Evolutionary conservation across 768 basidiomycete species (phyloP).

Genomic region (Trametes meyenii): DNA sequence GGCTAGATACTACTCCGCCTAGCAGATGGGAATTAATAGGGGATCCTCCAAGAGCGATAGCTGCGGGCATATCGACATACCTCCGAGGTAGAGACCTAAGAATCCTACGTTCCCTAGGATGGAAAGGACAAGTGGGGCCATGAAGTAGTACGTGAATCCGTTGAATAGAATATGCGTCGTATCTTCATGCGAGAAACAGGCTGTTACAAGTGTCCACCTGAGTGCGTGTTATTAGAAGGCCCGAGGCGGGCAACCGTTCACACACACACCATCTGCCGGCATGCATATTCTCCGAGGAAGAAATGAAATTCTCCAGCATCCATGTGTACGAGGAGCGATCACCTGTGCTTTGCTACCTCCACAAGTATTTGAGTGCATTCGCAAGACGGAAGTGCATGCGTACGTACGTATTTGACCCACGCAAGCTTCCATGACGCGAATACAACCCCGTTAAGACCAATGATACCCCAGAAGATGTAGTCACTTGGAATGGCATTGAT

Average conservation of each 20-base stretch:
- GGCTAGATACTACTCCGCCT: conserved; percentile 65
- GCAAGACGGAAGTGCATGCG: background rate
- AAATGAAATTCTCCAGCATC: conserved; percentile 67
- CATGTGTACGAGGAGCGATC: conserved; percentile 43
- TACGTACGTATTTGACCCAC: conserved; percentile 27
- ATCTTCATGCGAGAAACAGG: conserved; percentile 70
- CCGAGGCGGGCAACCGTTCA: too few relatives aligned
- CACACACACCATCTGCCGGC: conserved; percentile 64
- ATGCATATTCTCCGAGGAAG: conserved; percentile 59
- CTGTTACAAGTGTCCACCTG: conserved; percentile 78
- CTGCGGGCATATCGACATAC: conserved; percentile 38
- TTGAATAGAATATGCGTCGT: conserved; percentile 72
- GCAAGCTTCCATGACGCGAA: conserved; percentile 59
- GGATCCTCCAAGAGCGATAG: background rate
- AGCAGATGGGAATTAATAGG: background rate
- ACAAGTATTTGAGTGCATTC: background rate
- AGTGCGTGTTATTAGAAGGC: background rate
- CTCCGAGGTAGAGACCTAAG: conserved; percentile 71
- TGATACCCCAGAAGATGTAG: conserved; percentile 61
- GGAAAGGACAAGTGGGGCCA: conserved; percentile 64
- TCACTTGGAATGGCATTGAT: conserved; percentile 58
- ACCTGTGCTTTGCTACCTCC: conserved; percentile 27
- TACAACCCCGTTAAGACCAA: conserved; percentile 63
- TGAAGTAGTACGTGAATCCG: conserved; percentile 76
- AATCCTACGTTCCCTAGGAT: conserved; percentile 70